phyloP scores from a whole-genome alignment of 2,329 filamentous ascomycete species.

The Cordyceps fumosorosea region DNA sequence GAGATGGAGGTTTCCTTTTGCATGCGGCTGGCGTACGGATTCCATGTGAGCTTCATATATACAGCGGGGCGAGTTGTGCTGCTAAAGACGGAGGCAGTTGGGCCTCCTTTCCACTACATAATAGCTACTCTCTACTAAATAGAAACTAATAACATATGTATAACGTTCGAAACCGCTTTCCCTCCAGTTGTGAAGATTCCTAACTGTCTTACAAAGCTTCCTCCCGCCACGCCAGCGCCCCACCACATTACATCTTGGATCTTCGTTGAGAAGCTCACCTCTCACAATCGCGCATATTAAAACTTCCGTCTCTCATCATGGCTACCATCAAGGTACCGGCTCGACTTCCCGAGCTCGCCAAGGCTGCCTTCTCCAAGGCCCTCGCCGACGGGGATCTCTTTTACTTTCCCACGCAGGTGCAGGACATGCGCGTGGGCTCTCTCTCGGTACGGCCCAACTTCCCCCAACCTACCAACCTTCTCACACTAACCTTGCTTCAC shows the following conservation, averaged over 20 bases:
- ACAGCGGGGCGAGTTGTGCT: too few relatives aligned
- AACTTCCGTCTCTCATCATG: conserved; percentile 27
- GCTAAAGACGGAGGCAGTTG: too few relatives aligned
- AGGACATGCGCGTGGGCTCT: conserved; percentile 37
- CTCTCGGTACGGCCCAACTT: conserved; percentile 35
- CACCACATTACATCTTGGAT: too few relatives aligned
- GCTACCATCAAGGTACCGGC: conserved; percentile 33
- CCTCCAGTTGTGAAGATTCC: too few relatives aligned
- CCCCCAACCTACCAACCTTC: conserved; percentile 4
- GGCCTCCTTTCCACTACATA: too few relatives aligned
- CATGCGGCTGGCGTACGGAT: neutral
- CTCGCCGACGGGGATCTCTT: conserved; percentile 41
- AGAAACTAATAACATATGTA: too few relatives aligned
- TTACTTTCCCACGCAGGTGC: conserved; percentile 49
- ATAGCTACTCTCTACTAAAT: too few relatives aligned
- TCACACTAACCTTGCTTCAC: neutral
- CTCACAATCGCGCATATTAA: neutral
- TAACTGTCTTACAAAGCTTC: too few relatives aligned
- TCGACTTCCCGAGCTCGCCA: conserved; percentile 47
- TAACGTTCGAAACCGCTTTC: too few relatives aligned
- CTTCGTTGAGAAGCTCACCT: neutral
- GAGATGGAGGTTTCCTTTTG: neutral
- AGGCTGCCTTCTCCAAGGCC: conserved; percentile 41
- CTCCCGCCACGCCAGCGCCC: too few relatives aligned
- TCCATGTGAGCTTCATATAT: too few relatives aligned